Conservation (phyloP, 352 stramenopile species). For the Pythium folliculosum region DNA sequence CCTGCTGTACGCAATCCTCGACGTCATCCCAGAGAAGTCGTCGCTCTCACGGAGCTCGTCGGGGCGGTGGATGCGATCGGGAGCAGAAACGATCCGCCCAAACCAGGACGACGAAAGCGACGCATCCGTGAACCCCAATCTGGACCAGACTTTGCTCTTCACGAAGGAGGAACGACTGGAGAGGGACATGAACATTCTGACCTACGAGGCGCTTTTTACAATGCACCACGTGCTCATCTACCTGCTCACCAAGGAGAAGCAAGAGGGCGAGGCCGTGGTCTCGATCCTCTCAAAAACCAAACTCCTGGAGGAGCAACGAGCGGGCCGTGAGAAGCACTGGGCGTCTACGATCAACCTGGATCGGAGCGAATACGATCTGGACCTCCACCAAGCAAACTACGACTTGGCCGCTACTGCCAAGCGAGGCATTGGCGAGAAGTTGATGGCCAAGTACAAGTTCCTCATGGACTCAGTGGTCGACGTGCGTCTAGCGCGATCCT, state of each 20-base stretch:
- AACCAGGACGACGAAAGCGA: slow-evolving; percentile 15
- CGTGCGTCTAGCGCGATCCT: slow-evolving; percentile 52
- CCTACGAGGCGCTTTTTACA: slow-evolving; percentile 67
- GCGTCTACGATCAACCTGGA: slow-evolving; percentile 17
- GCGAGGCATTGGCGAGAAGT: slow-evolving; percentile 40
- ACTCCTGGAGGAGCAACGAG: slow-evolving; percentile 6
- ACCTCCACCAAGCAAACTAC: slow-evolving; percentile 10
- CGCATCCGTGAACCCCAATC: slow-evolving; percentile 10
- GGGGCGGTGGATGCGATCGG: slow-evolving; percentile 49
- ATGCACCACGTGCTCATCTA: slow-evolving; percentile 65
- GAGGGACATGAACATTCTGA: slow-evolving; percentile 68
- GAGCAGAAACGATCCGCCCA: neutral
- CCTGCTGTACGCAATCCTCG: slow-evolving; percentile 50
- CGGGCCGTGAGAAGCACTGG: slow-evolving; percentile 17
- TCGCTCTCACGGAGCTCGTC: slow-evolving; percentile 36
- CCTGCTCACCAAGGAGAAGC: slow-evolving; percentile 34
- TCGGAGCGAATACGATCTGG: slow-evolving; percentile 14
- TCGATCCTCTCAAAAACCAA: slow-evolving; percentile 6
- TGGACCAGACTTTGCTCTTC: slow-evolving; percentile 29
- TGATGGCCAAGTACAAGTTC: slow-evolving; percentile 66
- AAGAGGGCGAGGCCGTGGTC: slow-evolving; percentile 14
- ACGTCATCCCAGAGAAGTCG: slow-evolving; percentile 56
- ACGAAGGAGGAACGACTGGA: slow-evolving; percentile 66
- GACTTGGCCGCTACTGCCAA: slow-evolving; percentile 18
- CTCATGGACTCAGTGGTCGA: slow-evolving; percentile 74